A percentile compares a stretch with the other conserved stretches of the same genome.
These are phyloP conservation scores for Neocatenulostroma microsporum DNA, from an alignment of 2,329 filamentous ascomycete genomes.

Conservation along the genomic window DNA sequence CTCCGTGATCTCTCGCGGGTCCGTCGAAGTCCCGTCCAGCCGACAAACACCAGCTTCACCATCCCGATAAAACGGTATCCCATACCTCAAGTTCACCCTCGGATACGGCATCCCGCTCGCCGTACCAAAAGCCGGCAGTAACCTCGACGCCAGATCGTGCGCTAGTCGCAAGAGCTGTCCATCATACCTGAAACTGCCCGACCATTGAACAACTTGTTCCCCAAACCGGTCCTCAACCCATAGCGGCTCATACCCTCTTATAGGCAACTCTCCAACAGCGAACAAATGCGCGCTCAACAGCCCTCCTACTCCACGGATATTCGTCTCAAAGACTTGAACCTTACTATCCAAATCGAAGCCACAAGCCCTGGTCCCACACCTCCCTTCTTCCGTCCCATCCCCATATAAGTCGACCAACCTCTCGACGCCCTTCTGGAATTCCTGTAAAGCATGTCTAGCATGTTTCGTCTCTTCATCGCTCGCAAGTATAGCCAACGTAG, in stretches of 20 bases:
- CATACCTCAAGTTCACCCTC: slow-evolving; percentile 80
- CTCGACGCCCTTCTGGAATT: slow-evolving; percentile 72
- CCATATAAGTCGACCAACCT: slow-evolving; percentile 76
- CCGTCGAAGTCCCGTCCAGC: slow-evolving; percentile 36
- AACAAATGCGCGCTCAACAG: slow-evolving; percentile 90
- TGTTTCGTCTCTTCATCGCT: slow-evolving; percentile 42
- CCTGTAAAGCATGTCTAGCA: slow-evolving; percentile 46
- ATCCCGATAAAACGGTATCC: slow-evolving; percentile 78
- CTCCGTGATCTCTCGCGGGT: slow-evolving; percentile 70
- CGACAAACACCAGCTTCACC: slow-evolving; percentile 42
- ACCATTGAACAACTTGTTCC: slow-evolving; percentile 36
- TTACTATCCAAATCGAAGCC: slow-evolving; percentile 97
- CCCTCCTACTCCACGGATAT: slow-evolving; percentile 86
- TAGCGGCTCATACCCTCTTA: slow-evolving; percentile 60
- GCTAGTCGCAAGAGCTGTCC: slow-evolving; percentile 87
- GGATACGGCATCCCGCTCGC: slow-evolving; percentile 89
- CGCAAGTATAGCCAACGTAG: slow-evolving; percentile 87
- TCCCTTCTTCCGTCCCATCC: slow-evolving; percentile 66
- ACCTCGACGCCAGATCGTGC: slow-evolving; percentile 69
- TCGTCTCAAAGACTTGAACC: slow-evolving; percentile 97
- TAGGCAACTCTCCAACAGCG: slow-evolving; percentile 81
- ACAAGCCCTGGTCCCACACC: slow-evolving; percentile 62
- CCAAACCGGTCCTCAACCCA: slow-evolving; percentile 26
- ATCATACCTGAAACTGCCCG: slow-evolving; percentile 65
- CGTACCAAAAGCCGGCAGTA: slow-evolving; percentile 89